Conservation (phyloP, 345 rosid species). For the Gossypium rotundifolium region DNA sequence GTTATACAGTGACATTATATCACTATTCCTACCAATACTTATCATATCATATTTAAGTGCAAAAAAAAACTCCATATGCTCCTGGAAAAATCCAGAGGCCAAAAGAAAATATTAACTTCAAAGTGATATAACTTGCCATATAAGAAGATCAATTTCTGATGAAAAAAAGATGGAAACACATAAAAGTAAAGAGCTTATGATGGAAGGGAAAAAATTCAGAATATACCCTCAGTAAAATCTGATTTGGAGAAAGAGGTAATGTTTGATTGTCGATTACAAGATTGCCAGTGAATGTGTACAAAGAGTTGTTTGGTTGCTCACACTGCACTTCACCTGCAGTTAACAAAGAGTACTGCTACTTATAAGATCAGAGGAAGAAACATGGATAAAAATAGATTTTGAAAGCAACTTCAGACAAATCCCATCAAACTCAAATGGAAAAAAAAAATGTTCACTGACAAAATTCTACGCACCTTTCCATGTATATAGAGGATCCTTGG, state of each 20-base stretch:
- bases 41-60: neutral
- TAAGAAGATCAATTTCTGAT: neutral
- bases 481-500: neutral
- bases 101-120: neutral
- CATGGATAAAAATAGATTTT: neutral
- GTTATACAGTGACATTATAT: neutral
- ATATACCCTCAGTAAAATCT: slow-evolving; percentile 82
- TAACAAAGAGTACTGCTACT: slow-evolving; percentile 19
- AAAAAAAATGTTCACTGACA: neutral
- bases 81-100: neutral
- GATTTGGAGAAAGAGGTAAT: slow-evolving; percentile 90
- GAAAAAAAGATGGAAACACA: neutral
- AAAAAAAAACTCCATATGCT: neutral
- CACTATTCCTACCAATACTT: neutral
- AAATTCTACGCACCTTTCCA: too few species aligned
- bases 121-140: neutral
- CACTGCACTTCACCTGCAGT: slow-evolving; percentile 95
- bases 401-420: neutral
- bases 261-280: slow-evolving; percentile 85
- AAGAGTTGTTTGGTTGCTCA: slow-evolving; percentile 97
- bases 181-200: slow-evolving; percentile 1
- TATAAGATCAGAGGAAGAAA: neutral
- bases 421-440: neutral
- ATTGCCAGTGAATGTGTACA: slow-evolving; percentile 98
- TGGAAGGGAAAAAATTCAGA: slow-evolving; percentile 15